Conservation (phyloP, 768 basidiomycete species). For the Lanmaoa rubissima region DNA sequence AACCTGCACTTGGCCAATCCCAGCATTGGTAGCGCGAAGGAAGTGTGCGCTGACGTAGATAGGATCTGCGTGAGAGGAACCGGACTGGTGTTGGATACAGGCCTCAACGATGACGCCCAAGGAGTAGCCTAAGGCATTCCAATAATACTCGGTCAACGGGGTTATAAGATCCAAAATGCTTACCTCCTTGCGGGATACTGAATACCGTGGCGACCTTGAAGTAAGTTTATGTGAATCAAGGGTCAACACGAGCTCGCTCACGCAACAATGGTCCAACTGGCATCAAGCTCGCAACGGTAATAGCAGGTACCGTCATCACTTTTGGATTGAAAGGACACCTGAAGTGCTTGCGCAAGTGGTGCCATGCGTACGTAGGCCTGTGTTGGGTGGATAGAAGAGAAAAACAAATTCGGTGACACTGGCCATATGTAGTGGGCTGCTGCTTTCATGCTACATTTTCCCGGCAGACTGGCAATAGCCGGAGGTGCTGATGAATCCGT, state of each 20-base stretch:
- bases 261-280: conserved; percentile 46
- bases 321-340: conserved; percentile 17
- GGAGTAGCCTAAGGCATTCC: conserved; percentile 47
- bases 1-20: conserved; percentile 47
- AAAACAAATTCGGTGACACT: neutral
- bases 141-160: neutral
- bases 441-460: neutral
- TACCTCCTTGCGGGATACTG: conserved; percentile 58
- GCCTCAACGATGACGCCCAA: conserved; percentile 55
- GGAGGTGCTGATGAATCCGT: neutral
- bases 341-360: conserved; percentile 23
- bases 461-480: neutral
- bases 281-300: conserved; percentile 39
- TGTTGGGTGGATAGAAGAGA: neutral
- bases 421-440: neutral
- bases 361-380: conserved; percentile 3
- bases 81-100: conserved; percentile 49
- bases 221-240: neutral
- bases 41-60: conserved; percentile 63
- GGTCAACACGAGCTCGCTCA: conserved; percentile 22
- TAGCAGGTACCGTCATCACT: conserved; percentile 19
- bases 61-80: conserved; percentile 50
- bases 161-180: neutral
- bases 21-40: conserved; percentile 42
- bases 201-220: neutral